Percentiles rank a stretch among this genome's conserved stretches.
phyloP scores from a whole-genome alignment of 441 rosid genomes.

The Pelargonium fulgidum region DNA sequence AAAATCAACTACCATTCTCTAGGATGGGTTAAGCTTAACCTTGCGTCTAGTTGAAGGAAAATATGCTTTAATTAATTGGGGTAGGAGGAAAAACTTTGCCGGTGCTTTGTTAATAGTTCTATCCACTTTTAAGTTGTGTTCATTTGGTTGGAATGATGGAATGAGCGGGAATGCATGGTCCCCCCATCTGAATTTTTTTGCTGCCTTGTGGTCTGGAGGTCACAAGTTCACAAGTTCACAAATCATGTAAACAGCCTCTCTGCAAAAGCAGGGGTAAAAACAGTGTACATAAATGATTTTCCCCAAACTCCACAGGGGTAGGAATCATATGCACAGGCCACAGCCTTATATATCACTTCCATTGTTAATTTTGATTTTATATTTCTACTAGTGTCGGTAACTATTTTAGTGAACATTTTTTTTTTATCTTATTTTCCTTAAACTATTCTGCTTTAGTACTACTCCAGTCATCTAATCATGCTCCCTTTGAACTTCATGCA shows the following conservation, averaged over 20 bases:
- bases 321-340: too few relatives aligned
- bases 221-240: too few relatives aligned
- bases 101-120: not conserved
- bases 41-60: constrained; percentile 2
- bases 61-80: not conserved
- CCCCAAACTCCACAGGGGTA: too few relatives aligned
- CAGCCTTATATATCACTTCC: not conserved
- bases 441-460: not conserved
- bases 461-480: constrained; percentile 13
- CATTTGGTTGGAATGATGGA: constrained; percentile 5
- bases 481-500: constrained; percentile 31
- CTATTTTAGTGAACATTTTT: not conserved
- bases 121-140: not conserved
- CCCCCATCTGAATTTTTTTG: too few relatives aligned
- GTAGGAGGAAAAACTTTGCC: not conserved
- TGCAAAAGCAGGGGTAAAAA: too few relatives aligned
- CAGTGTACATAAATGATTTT: too few relatives aligned
- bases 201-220: too few relatives aligned
- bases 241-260: too few relatives aligned
- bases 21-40: not conserved
- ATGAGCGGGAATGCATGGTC: not conserved
- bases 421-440: not conserved
- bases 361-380: not conserved
- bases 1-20: not conserved
- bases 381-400: not conserved